A percentile compares a stretch with the other conserved stretches of the same genome.
phyloP scores from a whole-genome alignment of 306 rosid genomes.

The Hippophae rhamnoides region DNA sequence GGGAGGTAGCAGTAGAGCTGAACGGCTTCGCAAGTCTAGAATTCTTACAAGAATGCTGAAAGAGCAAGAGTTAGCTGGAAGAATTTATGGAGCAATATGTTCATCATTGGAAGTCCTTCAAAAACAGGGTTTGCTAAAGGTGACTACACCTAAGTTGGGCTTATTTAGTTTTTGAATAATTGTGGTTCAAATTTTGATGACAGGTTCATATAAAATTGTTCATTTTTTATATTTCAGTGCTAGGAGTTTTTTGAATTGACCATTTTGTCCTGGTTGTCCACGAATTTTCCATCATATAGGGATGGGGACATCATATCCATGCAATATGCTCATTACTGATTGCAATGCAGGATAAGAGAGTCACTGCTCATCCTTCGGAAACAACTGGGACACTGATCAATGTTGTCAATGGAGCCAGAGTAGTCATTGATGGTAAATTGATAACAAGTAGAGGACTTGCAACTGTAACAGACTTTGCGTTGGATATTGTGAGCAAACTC shows the following conservation, averaged over 20 bases:
- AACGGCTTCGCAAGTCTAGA: conserved; percentile 60
- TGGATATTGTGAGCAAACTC: conserved; percentile 73
- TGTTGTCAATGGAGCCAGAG: conserved; percentile 38
- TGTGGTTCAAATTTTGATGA: too few species aligned
- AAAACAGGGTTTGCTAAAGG: conserved; percentile 82
- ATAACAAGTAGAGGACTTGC: conserved; percentile 73
- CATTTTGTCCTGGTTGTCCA: too few species aligned
- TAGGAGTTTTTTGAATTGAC: too few species aligned
- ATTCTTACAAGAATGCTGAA: conserved; percentile 70
- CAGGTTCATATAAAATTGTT: too few species aligned
- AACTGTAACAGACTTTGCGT: conserved; percentile 54
- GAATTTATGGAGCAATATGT: conserved; percentile 66
- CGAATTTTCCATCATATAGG: not conserved
- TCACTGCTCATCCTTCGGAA: conserved; percentile 39
- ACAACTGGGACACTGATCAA: conserved; percentile 24
- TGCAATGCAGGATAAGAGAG: conserved; percentile 54
- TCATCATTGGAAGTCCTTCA: conserved; percentile 60
- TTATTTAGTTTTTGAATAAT: too few species aligned
- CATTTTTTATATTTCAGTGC: too few species aligned
- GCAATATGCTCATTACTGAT: not conserved
- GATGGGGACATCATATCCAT: conserved; percentile 1
- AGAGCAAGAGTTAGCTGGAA: conserved; percentile 60
- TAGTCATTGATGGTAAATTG: conserved; percentile 85
- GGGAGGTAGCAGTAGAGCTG: conserved; percentile 64
- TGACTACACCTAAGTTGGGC: conserved; percentile 2